Evolutionary conservation across 23 red algal species (phyloP).

Genomic region (Gracilaria gracilis): DNA sequence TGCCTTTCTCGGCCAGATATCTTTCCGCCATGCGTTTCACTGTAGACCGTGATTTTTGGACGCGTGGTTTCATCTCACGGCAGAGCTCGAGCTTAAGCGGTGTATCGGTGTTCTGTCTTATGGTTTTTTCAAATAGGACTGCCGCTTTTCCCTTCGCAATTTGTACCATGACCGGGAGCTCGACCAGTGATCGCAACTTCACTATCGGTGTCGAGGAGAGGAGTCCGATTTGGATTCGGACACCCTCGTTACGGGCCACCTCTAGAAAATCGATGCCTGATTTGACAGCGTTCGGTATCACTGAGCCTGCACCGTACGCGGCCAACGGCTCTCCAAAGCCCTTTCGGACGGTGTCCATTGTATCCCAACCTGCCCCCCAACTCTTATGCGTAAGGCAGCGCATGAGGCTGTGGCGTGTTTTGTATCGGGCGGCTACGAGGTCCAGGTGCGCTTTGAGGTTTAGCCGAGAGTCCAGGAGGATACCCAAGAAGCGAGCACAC

Average conservation of each 20-base stretch:
- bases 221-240: slow-evolving; percentile 5
- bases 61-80: no score
- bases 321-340: no score
- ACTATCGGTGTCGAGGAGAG: no score
- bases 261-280: not conserved
- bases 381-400: not conserved
- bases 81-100: not conserved
- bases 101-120: not conserved
- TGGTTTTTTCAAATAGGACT: not conserved
- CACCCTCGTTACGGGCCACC: not conserved
- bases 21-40: not conserved
- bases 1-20: not conserved
- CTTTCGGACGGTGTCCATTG: no score
- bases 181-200: not conserved
- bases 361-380: not conserved
- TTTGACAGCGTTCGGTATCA: no score
- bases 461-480: not conserved
- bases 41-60: no score
- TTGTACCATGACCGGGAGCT: not conserved
- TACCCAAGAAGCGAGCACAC: not conserved
- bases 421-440: not conserved
- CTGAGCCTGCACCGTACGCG: no score
- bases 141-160: slow-evolving; percentile 2
- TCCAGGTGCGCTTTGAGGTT: not conserved
- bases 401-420: not conserved